phyloP scores from a whole-genome alignment of 2,329 filamentous ascomycete species.

The Simplicillium sp. region DNA sequence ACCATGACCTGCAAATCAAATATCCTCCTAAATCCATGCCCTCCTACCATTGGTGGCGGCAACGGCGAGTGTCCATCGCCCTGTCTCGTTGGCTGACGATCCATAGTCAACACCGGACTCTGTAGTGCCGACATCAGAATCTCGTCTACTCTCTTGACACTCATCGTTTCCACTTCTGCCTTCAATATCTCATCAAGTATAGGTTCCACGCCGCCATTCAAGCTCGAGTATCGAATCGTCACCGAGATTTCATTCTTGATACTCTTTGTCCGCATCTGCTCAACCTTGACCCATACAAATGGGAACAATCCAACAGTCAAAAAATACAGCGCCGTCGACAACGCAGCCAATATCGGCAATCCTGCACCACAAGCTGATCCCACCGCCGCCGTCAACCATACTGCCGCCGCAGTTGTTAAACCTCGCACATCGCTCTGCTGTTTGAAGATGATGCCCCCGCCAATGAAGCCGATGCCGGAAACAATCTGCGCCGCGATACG shows the following conservation, averaged over 20 bases:
- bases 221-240: slow-evolving; percentile 1
- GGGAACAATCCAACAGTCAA: not conserved
- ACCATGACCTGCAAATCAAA: slow-evolving; percentile 1
- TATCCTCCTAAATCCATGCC: not conserved
- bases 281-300: not conserved
- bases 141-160: slow-evolving; percentile 1
- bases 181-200: slow-evolving; percentile 1
- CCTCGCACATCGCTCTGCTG: slow-evolving; percentile 3
- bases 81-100: not conserved
- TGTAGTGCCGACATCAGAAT: slow-evolving; percentile 1
- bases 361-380: not conserved
- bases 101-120: not conserved
- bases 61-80: not conserved
- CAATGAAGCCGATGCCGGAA: slow-evolving; percentile 2
- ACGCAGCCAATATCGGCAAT: not conserved
- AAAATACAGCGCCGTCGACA: not conserved
- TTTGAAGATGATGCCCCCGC: slow-evolving; percentile 3
- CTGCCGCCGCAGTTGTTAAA: slow-evolving; percentile 1
- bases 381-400: slow-evolving; percentile 1
- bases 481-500: slow-evolving; percentile 1
- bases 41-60: slow-evolving; percentile 1
- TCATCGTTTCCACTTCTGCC: not conserved
- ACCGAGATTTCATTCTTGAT: not conserved
- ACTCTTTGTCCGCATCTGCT: not conserved
- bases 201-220: not conserved